Evolutionary conservation across 2,329 filamentous ascomycete genomes (phyloP).

Genomic region (Diaporthe aspalathi): DNA sequence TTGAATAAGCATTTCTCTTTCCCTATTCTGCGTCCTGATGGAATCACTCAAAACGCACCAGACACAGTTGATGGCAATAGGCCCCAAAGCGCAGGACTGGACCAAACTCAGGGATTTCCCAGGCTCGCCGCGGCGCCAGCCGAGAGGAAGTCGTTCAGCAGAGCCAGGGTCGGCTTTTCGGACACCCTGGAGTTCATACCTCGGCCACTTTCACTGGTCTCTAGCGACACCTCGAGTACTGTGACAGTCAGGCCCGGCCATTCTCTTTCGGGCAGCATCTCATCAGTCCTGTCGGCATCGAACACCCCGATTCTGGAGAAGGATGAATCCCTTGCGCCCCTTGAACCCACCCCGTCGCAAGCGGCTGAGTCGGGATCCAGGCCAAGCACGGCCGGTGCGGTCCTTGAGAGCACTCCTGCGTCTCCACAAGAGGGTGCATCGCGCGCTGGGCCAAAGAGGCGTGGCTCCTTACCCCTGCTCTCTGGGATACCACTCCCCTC

Average conservation of each 20-base stretch:
- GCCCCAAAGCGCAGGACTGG: conserved; percentile 46
- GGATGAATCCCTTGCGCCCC: conserved; percentile 51
- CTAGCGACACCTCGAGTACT: conserved; percentile 85
- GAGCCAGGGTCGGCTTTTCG: conserved; percentile 81
- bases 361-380: conserved; percentile 60
- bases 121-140: conserved; percentile 49
- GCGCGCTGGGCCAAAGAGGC: conserved; percentile 57
- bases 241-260: conserved; percentile 76
- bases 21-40: conserved; percentile 40
- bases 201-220: conserved; percentile 84
- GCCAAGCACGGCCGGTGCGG: conserved; percentile 78
- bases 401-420: conserved; percentile 67
- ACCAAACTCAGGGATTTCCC: conserved; percentile 41
- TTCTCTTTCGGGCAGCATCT: conserved; percentile 82
- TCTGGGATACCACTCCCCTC: conserved; percentile 54
- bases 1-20: conserved; percentile 44
- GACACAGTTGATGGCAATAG: conserved; percentile 38
- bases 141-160: conserved; percentile 36
- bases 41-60: conserved; percentile 38
- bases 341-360: conserved; percentile 55
- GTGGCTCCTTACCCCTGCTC: conserved; percentile 70
- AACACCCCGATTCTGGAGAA: conserved; percentile 55
- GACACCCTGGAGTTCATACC: conserved; percentile 87
- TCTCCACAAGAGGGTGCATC: conserved; percentile 46
- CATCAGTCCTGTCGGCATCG: conserved; percentile 76